Base-by-base conservation (phyloP, 148 eudicot species). In the Diospyros lotus region DNA sequence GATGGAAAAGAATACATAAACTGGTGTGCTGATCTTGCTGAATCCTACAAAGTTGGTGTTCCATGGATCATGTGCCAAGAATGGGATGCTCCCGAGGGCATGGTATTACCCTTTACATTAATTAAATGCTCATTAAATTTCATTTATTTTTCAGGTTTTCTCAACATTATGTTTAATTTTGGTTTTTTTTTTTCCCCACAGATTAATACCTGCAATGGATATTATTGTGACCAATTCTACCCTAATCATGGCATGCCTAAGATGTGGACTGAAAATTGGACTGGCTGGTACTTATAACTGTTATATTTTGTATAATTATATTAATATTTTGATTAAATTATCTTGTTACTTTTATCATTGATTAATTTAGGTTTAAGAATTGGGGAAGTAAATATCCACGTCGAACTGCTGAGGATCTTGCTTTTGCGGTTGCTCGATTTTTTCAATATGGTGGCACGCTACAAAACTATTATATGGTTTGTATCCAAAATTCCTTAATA, bases 51-150 rank as follows among this genome's bases (percentile, higher is more conserved):
- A 78, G 91, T 94, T 6, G 99, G 99, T 58, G 99, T 93, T 56
- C 99, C 99, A 44, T 95, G 99, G 99, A 89, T 91, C 44, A 95
- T 94, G 98, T 94, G 98, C 82, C 95, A 86, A 81, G 97, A 94
- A 78, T 28, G 58, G 3, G 92, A 94, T 85, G 93, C 99, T 69
- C 99, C 99, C 60, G 83, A 88, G 83, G 88, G 94, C n/a, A 74
- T 91, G 58, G 99, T 95, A 71, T 82, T 9, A 55, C 8, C 12
- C 9, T 55, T 55, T 55, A 14, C 59, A 55, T 55, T 14, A 6
- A 55, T 55, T 6, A 9, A 55, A 6, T 55, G 8, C 3, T 13
- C 59, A 9, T 3, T 55, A 6, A 48, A 9, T 55, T 55, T 55
- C 59, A 55, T 9, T 55, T 55, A 10, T 3, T 2, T 55, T 55